phyloP scores from a whole-genome alignment of 176 grass and related monocot genomes.

The Oryza meridionalis region DNA sequence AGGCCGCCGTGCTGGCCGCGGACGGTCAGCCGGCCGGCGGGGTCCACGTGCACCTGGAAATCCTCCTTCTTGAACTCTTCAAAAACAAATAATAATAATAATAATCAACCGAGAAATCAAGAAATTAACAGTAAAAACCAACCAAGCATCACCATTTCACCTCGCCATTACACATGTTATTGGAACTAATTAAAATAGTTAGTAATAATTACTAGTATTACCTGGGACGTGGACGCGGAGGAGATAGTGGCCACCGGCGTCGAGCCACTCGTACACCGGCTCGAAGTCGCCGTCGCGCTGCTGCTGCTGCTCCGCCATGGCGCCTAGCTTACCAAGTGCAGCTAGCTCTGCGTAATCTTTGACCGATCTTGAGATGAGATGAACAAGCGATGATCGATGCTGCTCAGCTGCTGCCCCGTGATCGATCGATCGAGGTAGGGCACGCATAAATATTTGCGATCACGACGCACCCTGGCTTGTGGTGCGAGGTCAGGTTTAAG shows the following conservation, averaged over 20 bases:
- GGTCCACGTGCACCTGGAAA: constrained; percentile 49
- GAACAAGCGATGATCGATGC: not conserved
- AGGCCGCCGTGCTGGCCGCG: constrained; percentile 20
- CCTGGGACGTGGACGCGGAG: constrained; percentile 54
- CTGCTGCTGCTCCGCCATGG: constrained; percentile 25
- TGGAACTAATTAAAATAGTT: not conserved
- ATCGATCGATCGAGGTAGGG: not conserved
- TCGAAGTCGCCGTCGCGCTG: constrained; percentile 26
- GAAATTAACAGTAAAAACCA: not conserved
- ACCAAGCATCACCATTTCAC: too few species aligned
- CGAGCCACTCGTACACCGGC: constrained; percentile 46
- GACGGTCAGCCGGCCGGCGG: constrained; percentile 50
- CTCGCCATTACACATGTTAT: not conserved
- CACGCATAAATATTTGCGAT: not conserved
- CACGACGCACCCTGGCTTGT: not conserved
- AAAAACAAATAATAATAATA: not conserved
- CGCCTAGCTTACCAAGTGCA: not conserved
- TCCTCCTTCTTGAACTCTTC: constrained; percentile 65
- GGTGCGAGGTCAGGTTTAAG: constrained; percentile 1
- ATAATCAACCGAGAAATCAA: not conserved
- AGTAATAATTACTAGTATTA: constrained; percentile 36
- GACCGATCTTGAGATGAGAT: not conserved
- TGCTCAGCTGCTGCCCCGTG: too few species aligned
- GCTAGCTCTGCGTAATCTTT: not conserved
- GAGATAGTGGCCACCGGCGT: constrained; percentile 36